Conservation (phyloP, 768 basidiomycete species). For the Tulasnella sp. region DNA sequence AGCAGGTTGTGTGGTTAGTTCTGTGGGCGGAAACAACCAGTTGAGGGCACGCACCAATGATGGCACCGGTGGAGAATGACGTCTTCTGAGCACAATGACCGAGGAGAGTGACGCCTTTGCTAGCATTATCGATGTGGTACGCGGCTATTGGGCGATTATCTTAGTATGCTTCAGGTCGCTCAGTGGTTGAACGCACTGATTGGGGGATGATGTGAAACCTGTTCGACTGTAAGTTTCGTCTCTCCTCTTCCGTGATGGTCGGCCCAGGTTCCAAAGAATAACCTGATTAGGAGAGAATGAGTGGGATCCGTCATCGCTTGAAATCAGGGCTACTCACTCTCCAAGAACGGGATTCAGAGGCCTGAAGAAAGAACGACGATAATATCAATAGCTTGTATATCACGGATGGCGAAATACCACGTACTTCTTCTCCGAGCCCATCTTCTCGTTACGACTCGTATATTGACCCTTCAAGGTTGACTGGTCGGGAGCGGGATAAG, state of each 20-base stretch:
- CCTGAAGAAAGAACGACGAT: conserved; percentile 33
- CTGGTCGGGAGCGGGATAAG: neutral
- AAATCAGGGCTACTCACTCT: conserved; percentile 49
- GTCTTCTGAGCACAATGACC: conserved; percentile 97
- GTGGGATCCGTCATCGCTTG: neutral
- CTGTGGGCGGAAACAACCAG: neutral
- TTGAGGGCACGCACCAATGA: conserved; percentile 34
- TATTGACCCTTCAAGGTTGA: conserved; percentile 88
- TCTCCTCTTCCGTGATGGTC: conserved; percentile 59
- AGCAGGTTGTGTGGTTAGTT: conserved; percentile 25
- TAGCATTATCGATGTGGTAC: conserved; percentile 74
- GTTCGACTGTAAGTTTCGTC: conserved; percentile 79
- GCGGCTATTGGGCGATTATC: conserved; percentile 47
- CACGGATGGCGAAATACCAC: conserved; percentile 21
- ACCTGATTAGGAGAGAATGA: conserved; percentile 32
- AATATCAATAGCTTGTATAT: conserved; percentile 9
- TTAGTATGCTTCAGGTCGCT: neutral
- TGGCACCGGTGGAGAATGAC: conserved; percentile 59
- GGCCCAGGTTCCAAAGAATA: conserved; percentile 88
- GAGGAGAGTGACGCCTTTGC: conserved; percentile 61
- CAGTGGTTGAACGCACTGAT: conserved; percentile 19
- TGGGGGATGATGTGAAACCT: conserved; percentile 83
- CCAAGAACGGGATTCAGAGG: conserved; percentile 94
- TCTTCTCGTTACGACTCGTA: conserved; percentile 86
- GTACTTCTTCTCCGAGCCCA: conserved; percentile 97